Evolutionary conservation across 2,329 filamentous ascomycete genomes (phyloP), one percentile per base, ranked within the genome.

Genomic region (Colletotrichum navitas): DNA sequence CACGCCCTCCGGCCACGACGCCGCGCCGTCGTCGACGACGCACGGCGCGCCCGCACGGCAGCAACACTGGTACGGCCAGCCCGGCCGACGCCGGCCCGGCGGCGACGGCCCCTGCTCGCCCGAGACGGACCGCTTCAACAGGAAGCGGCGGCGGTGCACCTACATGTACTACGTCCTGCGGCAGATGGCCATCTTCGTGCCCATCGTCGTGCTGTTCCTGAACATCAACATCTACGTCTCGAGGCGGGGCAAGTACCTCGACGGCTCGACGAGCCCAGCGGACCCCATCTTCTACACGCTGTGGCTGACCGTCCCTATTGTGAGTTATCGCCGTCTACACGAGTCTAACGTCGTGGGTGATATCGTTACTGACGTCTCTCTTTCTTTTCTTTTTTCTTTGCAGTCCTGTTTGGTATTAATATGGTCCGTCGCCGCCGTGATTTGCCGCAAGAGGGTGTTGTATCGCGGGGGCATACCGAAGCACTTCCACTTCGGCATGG

Each of bases 101-200:
- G 18, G 5, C 39, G 18, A 11, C 43, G 43, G 49, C 43, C 41
- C 34, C 18, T 61, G 47, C 63, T 70, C 68, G 21, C 58, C 68
- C 54, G 65, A 49, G 59, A n/a, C 59, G 18, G 71, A 73, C 54
- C 67, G 60, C 34, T 63, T 66, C 59, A 65, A 66, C 63, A 51
- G 66, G 51, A 74, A 74, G 60, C 62, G 71, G 45, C 51, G 73
- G 47, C 83, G 83, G 74, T 79, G 77, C 74, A 73, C 77, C 10
- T 78, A 80, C 36, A 76, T 76, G 26, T 84, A 83, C 74, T 76
- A 74, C 67, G 78, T 82, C 54, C 73, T 84, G 63, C 74, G 76
- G 18, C 76, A 79, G 66, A 43, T 70, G 32, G 85, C 90, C 58
- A 82, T 92, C 29, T 59, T 74, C 64, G 56, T 73, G 54, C 72